Percentiles rank a stretch among this genome's conserved stretches.
phyloP scores from a whole-genome alignment of 2,329 filamentous ascomycete species.

The Exophiala calicioides region DNA sequence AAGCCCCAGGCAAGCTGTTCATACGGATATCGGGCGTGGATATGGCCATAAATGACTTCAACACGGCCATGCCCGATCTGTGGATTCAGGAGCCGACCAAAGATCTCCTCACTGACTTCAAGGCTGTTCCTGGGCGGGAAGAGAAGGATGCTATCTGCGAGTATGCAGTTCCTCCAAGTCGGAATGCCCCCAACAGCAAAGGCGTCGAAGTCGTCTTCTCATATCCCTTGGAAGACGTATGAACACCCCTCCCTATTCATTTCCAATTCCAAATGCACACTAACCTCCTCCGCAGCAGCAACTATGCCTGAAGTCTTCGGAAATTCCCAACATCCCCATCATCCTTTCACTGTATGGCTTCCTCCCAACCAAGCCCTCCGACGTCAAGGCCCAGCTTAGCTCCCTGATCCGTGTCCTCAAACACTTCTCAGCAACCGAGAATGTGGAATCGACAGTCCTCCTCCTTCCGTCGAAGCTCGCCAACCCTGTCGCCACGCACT shows the following conservation, averaged over 20 bases:
- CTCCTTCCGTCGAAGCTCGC: slow-evolving; percentile 48
- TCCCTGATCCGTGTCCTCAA: slow-evolving; percentile 38
- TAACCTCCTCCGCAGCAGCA: slow-evolving; percentile 13
- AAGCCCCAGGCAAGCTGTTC: slow-evolving; percentile 36
- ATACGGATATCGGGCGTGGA: slow-evolving; percentile 34
- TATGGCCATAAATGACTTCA: slow-evolving; percentile 25
- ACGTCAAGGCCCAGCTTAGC: slow-evolving; percentile 16
- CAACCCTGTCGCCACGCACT: slow-evolving; percentile 14
- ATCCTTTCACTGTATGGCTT: slow-evolving; percentile 45
- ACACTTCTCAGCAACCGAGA: slow-evolving; percentile 51
- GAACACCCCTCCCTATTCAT: neutral
- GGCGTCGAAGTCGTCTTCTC: slow-evolving; percentile 30
- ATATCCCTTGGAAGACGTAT: slow-evolving; percentile 28
- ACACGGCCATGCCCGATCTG: slow-evolving; percentile 27
- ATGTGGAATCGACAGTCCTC: slow-evolving; percentile 60
- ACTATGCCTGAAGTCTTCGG: slow-evolving; percentile 22
- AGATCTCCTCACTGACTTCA: slow-evolving; percentile 29
- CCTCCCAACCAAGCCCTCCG: slow-evolving; percentile 41
- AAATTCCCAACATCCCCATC: slow-evolving; percentile 35
- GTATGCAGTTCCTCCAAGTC: slow-evolving; percentile 27
- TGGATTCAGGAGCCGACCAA: slow-evolving; percentile 30
- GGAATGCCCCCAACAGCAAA: slow-evolving; percentile 21
- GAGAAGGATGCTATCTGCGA: slow-evolving; percentile 28
- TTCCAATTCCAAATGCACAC: neutral
- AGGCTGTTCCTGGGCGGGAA: slow-evolving; percentile 19